phyloP scores from a whole-genome alignment of 495 filamentous ascomycete genomes.

The Aspergillus taichungensis region DNA sequence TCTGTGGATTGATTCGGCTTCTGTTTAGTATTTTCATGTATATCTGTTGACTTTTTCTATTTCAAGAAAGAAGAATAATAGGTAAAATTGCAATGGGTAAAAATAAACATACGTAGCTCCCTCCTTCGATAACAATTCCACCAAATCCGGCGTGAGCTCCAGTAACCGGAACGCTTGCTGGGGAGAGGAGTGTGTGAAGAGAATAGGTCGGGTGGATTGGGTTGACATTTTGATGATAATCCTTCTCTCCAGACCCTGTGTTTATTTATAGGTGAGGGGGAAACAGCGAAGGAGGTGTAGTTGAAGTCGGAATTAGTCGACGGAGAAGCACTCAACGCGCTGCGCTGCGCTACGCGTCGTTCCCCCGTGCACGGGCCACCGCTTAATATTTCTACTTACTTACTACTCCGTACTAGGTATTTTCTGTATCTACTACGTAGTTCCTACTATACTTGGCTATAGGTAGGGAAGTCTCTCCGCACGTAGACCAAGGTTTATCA shows the following conservation, averaged over 20 bases:
- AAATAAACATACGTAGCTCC: constrained; percentile 46
- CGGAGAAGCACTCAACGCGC: too few species aligned
- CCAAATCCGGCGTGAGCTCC: constrained; percentile 71
- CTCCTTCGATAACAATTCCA: constrained; percentile 53
- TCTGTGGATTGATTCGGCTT: constrained; percentile 35
- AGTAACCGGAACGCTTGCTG: constrained; percentile 62
- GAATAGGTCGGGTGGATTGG: constrained; percentile 49
- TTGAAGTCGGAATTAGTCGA: constrained; percentile 1
- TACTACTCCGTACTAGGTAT: not conserved
- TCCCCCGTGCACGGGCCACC: constrained; percentile 22
- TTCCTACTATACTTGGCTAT: too few species aligned
- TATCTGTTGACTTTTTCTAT: not conserved
- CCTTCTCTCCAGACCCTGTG: not conserved
- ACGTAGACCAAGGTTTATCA: too few species aligned
- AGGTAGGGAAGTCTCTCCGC: too few species aligned
- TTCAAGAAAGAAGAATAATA: not conserved
- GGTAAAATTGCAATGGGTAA: not conserved
- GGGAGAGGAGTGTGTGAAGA: constrained; percentile 52
- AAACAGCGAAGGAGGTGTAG: constrained; percentile 1
- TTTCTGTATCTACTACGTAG: too few species aligned
- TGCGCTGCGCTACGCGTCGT: constrained; percentile 1
- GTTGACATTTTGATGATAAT: constrained; percentile 43
- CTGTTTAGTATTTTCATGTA: not conserved
- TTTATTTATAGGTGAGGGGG: not conserved
- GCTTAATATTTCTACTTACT: constrained; percentile 14